A percentile compares a stretch with the other conserved stretches of the same genome.
phyloP scores from a whole-genome alignment of 2,329 filamentous ascomycete genomes.

The Bisporella sp. region DNA sequence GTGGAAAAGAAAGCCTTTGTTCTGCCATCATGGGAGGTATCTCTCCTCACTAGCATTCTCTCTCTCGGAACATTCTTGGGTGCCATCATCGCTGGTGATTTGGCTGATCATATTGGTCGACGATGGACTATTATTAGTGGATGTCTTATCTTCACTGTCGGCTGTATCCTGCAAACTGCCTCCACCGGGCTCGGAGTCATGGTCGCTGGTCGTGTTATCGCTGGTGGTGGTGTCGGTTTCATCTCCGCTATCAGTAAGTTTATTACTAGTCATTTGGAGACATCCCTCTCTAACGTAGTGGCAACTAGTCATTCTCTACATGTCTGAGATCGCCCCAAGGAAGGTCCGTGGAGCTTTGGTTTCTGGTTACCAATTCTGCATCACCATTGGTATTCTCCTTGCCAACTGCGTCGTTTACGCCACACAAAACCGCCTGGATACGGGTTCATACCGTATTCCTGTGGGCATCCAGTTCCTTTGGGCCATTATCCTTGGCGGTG shows the following conservation, averaged over 20 bases:
- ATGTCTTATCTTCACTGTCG: slow-evolving; percentile 62
- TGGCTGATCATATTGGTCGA: slow-evolving; percentile 68
- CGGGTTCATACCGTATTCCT: slow-evolving; percentile 70
- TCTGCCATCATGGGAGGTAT: slow-evolving; percentile 42
- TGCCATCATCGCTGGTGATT: slow-evolving; percentile 68
- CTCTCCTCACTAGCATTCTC: slow-evolving; percentile 61
- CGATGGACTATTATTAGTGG: slow-evolving; percentile 58
- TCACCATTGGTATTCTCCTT: slow-evolving; percentile 71
- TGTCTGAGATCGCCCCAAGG: slow-evolving; percentile 52
- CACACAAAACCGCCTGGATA: slow-evolving; percentile 54
- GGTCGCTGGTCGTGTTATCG: slow-evolving; percentile 62
- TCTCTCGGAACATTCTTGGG: slow-evolving; percentile 76
- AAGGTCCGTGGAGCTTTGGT: slow-evolving; percentile 75
- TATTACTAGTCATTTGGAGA: slow-evolving; percentile 18
- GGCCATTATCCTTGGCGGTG: slow-evolving; percentile 66
- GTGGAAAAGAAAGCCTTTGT: slow-evolving; percentile 14
- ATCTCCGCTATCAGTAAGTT: slow-evolving; percentile 55
- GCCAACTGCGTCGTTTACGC: slow-evolving; percentile 69
- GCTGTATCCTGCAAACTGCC: slow-evolving; percentile 56
- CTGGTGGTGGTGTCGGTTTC: slow-evolving; percentile 73
- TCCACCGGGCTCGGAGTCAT: slow-evolving; percentile 37
- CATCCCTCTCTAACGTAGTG: neutral
- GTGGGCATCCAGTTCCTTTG: slow-evolving; percentile 75
- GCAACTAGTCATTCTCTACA: slow-evolving; percentile 62
- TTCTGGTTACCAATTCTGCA: slow-evolving; percentile 75